These are phyloP conservation scores for Elsinoe fawcettii DNA, from an alignment of 2,329 filamentous ascomycete genomes.

Conservation along the genomic window DNA sequence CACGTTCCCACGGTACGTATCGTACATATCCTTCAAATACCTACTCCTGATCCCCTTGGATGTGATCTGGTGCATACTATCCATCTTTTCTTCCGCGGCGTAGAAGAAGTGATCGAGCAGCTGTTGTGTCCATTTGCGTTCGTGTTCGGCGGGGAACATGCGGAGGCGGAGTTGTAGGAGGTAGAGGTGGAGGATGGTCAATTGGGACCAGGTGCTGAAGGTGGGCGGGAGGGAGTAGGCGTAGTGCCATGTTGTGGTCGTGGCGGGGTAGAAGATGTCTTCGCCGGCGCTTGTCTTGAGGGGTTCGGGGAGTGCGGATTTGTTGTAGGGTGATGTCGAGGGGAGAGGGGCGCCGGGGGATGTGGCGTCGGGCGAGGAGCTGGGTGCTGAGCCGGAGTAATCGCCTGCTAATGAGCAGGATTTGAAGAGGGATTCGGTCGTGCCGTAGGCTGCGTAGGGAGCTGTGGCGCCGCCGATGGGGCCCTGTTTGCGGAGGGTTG, in stretches of 20 bases:
- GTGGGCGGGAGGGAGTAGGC: slow-evolving; percentile 58
- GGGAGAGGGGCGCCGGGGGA: not conserved
- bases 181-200: slow-evolving; percentile 95
- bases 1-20: slow-evolving; percentile 83
- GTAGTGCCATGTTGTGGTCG: slow-evolving; percentile 8
- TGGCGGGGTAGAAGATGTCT: slow-evolving; percentile 59
- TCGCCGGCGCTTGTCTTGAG: slow-evolving; percentile 69
- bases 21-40: slow-evolving; percentile 76
- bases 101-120: slow-evolving; percentile 94
- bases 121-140: slow-evolving; percentile 76
- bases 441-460: slow-evolving; percentile 71
- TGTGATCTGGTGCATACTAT: slow-evolving; percentile 63
- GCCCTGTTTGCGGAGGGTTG: slow-evolving; percentile 18
- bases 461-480: slow-evolving; percentile 39
- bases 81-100: slow-evolving; percentile 77
- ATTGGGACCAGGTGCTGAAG: slow-evolving; percentile 92
- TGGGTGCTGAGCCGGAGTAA: slow-evolving; percentile 44
- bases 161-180: slow-evolving; percentile 76
- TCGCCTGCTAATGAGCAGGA: slow-evolving; percentile 64
- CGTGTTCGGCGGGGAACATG: slow-evolving; percentile 61
- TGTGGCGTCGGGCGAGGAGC: not conserved
- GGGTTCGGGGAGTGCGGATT: slow-evolving; percentile 57
- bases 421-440: slow-evolving; percentile 71
- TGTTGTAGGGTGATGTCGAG: slow-evolving; percentile 6
- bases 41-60: slow-evolving; percentile 50